phyloP scores from a whole-genome alignment of 371 early-diverging fungal genomes.

The Capillidium rhysosporum region DNA sequence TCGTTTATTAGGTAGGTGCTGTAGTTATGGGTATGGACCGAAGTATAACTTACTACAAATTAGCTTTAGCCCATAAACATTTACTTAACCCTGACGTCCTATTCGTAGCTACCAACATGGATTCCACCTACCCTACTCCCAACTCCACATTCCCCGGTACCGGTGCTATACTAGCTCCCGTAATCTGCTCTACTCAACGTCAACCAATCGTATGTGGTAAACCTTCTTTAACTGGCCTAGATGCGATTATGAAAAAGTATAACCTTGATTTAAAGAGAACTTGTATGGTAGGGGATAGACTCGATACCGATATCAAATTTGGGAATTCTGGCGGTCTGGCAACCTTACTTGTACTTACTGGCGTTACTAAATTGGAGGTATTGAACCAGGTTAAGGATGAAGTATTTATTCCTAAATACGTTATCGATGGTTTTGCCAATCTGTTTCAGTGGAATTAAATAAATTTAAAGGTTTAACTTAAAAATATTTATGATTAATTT shows the following conservation, averaged over 20 bases:
- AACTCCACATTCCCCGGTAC: constrained; percentile 61
- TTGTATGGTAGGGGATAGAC: constrained; percentile 90
- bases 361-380: constrained; percentile 12
- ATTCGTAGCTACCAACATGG: constrained; percentile 88
- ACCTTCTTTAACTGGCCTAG: constrained; percentile 78
- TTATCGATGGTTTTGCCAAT: no score
- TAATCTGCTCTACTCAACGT: constrained; percentile 45
- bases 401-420: no score
- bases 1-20: constrained; percentile 38
- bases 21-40: constrained; percentile 78
- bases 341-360: constrained; percentile 86
- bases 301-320: constrained; percentile 92
- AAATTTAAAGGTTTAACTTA: no score
- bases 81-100: constrained; percentile 46
- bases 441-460: no score
- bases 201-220: constrained; percentile 80
- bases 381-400: not conserved
- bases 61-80: constrained; percentile 75
- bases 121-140: constrained; percentile 67
- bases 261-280: constrained; percentile 57
- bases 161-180: constrained; percentile 58
- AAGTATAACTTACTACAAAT: constrained; percentile 71
- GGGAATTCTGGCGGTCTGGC: constrained; percentile 67
- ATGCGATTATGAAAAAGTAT: constrained; percentile 59
- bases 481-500: no score